Percentiles rank a stretch among this genome's conserved stretches.
phyloP scores from a whole-genome alignment of 257 asterid genomes.

The Leptodermis oblonga region DNA sequence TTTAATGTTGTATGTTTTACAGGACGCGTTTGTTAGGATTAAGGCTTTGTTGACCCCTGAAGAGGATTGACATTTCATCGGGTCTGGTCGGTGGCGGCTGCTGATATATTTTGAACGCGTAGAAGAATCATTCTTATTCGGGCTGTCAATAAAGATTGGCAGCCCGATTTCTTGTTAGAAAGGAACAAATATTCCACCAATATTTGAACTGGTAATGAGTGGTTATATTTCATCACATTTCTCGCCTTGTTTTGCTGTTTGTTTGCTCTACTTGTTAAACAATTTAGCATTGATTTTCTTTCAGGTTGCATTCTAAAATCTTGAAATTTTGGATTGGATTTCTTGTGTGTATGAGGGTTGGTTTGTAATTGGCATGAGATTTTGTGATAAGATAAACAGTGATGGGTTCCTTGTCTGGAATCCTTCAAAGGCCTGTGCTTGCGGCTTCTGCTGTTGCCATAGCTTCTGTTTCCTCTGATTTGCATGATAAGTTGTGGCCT shows the following conservation, averaged over 20 bases:
- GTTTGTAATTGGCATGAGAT: slow-evolving; percentile 15
- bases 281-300: background rate
- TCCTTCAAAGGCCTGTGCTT: slow-evolving; percentile 67
- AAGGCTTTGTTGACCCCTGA: slow-evolving; percentile 8
- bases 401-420: slow-evolving; percentile 79
- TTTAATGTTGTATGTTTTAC: background rate
- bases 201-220: slow-evolving; percentile 10
- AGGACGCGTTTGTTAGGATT: slow-evolving; percentile 20
- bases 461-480: slow-evolving; percentile 77
- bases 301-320: slow-evolving; percentile 12
- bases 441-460: slow-evolving; percentile 83
- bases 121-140: slow-evolving; percentile 3
- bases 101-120: background rate
- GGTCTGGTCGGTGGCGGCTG: slow-evolving; percentile 21
- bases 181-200: background rate
- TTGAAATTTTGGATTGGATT: background rate
- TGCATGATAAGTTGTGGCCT: slow-evolving; percentile 54
- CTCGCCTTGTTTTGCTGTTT: background rate
- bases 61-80: background rate
- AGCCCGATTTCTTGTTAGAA: slow-evolving; percentile 25
- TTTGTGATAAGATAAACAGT: slow-evolving; percentile 3
- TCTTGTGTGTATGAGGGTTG: slow-evolving; percentile 7
- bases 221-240: background rate
- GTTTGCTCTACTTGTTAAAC: background rate
- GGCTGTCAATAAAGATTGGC: slow-evolving; percentile 45